Evolutionary conservation across 352 stramenopile species (phyloP).

Genomic region (Pythium folliculosum): DNA sequence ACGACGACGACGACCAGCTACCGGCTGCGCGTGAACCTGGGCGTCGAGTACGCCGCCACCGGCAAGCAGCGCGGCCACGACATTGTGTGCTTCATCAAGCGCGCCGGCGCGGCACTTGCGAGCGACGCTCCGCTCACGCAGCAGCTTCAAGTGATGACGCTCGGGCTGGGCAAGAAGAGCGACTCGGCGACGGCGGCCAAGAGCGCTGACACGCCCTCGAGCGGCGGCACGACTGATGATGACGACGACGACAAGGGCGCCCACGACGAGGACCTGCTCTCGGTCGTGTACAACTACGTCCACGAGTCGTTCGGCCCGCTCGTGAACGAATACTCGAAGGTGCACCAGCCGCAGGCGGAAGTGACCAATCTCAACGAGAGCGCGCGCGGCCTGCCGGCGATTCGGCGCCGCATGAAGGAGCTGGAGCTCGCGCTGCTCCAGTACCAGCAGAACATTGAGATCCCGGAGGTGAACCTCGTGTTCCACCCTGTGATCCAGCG

Average conservation of each 20-base stretch:
- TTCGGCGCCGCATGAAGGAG: conserved; percentile 92
- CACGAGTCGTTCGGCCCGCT: conserved; percentile 87
- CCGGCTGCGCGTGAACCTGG: conserved; percentile 71
- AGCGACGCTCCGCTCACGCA: conserved; percentile 74
- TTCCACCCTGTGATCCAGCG: conserved; percentile 88
- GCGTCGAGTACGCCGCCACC: conserved; percentile 62
- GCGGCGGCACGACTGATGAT: conserved; percentile 63
- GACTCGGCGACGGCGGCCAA: conserved; percentile 30
- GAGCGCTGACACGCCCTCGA: conserved; percentile 31
- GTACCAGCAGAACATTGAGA: conserved; percentile 95
- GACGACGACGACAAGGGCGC: conserved; percentile 53
- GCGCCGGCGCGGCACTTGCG: conserved; percentile 60
- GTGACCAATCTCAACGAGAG: conserved; percentile 63
- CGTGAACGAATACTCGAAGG: conserved; percentile 85
- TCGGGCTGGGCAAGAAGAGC: conserved; percentile 60
- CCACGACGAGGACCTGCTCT: conserved; percentile 67
- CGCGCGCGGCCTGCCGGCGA: conserved; percentile 74
- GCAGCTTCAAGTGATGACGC: conserved; percentile 88
- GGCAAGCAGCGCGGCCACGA: conserved; percentile 71
- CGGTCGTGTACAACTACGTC: conserved; percentile 88
- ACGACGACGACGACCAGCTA: conserved; percentile 24
- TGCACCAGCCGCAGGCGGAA: conserved; percentile 75
- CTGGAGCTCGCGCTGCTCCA: conserved; percentile 93
- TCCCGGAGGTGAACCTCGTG: conserved; percentile 90
- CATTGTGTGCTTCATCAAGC: conserved; percentile 89